These are phyloP conservation scores for Penicillium sclerotigenum DNA, from an alignment of 2,329 filamentous ascomycete species.

Conservation along the genomic window DNA sequence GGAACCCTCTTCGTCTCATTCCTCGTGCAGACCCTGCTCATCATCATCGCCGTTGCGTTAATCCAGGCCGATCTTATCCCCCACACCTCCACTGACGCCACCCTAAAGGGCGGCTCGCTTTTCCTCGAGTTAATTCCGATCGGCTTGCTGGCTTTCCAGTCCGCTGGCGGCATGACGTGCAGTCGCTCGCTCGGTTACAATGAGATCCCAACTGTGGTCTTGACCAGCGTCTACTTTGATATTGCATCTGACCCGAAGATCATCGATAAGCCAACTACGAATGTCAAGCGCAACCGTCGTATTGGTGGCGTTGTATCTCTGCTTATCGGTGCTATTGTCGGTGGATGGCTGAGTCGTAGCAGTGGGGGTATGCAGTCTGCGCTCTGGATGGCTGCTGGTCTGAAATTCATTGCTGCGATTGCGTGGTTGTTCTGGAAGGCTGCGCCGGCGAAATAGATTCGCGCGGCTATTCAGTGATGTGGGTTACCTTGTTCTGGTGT, in stretches of 20 bases:
- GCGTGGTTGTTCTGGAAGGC: slow-evolving; percentile 42
- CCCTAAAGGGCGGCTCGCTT: slow-evolving; percentile 26
- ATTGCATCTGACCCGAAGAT: slow-evolving; percentile 43
- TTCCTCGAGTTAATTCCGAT: slow-evolving; percentile 45
- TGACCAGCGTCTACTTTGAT: slow-evolving; percentile 48
- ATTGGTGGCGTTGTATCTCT: slow-evolving; percentile 39
- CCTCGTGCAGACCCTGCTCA: slow-evolving; percentile 37
- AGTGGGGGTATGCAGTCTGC: slow-evolving; percentile 44
- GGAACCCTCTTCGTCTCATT: slow-evolving; percentile 43
- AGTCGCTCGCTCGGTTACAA: slow-evolving; percentile 42
- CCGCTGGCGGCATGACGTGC: slow-evolving; percentile 44
- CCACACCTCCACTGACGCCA: slow-evolving; percentile 22
- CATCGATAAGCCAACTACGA: slow-evolving; percentile 32
- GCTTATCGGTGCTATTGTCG: slow-evolving; percentile 41
- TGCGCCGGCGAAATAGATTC: slow-evolving; percentile 18
- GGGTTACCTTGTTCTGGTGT: background rate
- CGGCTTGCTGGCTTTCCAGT: slow-evolving; percentile 45
- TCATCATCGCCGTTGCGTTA: slow-evolving; percentile 41
- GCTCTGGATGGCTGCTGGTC: slow-evolving; percentile 43
- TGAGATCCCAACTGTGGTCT: slow-evolving; percentile 47
- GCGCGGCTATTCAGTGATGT: background rate
- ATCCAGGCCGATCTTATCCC: slow-evolving; percentile 41
- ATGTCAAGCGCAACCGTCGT: slow-evolving; percentile 40
- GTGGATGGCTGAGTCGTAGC: slow-evolving; percentile 44
- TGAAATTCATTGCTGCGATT: slow-evolving; percentile 39